Evolutionary conservation across 441 rosid species (phyloP), one percentile per base, ranked within the genome.

Genomic region (Kokia cookei): DNA sequence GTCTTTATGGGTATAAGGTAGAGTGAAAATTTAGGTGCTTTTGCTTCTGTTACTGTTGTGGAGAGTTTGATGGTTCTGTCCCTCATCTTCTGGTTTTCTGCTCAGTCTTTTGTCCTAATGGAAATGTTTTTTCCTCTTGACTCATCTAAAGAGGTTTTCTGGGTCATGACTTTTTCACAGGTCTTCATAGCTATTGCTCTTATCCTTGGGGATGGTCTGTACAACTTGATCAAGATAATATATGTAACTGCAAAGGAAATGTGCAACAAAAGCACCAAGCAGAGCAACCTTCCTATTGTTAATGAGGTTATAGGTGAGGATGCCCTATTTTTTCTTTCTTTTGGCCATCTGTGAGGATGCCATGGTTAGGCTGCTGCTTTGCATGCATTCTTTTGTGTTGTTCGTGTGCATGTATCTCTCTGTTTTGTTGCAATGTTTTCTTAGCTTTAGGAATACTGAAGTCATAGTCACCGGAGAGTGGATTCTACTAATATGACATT

Each of bases 1-100:
- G 98, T 81, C 97, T 93, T 60, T 91, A 93, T 66, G 98, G 97
- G 72, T 93, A 93, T 65, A 93, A 93, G 97, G 97, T 91, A 83
- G 27, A 35, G 42, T 69, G 7, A 55, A 47, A 54, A 27, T 8
- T 5, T 3, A n/a, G 40, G 10, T 35, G 47, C 12, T 42, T 32
- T 4, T 32, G 37, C 65, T 24, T 35, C 32, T 43, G 13, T 37
- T 69, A 43, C 54, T 29, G 42, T 55, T 60, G 26, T 77, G 42
- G 45, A 59, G 29, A 57, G 17, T 50, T 61, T 68, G 27, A 19
- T 9, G 57, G 37, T 61, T 55, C 13, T 54, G 42, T 11, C 32
- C 17, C 11, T 78, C 26, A 40, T 69, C 11, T 65, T 53, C 27
- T 10, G 32, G 64, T 55, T 22, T 55, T 55, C 27, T 35, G 0